These are phyloP conservation scores for Mucor plumbeus DNA, from an alignment of 371 early-diverging fungal species.

Conservation along the genomic window DNA sequence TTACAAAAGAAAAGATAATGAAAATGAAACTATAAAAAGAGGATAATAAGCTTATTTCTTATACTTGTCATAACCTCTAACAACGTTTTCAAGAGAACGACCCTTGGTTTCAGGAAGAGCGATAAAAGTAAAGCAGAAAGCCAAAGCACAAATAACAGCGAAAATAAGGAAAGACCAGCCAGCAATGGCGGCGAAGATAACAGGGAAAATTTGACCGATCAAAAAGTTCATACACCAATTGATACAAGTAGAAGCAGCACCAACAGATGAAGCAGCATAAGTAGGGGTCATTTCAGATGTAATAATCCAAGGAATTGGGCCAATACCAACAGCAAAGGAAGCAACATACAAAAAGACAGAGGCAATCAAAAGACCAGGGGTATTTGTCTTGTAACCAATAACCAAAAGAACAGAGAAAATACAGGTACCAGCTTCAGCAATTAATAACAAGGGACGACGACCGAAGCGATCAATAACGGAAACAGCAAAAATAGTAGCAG, in stretches of 20 bases:
- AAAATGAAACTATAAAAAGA: not conserved
- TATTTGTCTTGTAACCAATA: constrained; percentile 49
- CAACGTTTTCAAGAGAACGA: constrained; percentile 63
- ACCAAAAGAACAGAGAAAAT: constrained; percentile 63
- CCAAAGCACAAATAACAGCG: constrained; percentile 26
- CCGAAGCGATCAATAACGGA: constrained; percentile 44
- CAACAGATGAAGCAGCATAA: constrained; percentile 58
- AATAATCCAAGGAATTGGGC: constrained; percentile 81
- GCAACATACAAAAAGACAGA: constrained; percentile 76
- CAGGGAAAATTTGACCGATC: constrained; percentile 64
- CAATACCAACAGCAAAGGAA: constrained; percentile 83
- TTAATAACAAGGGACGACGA: constrained; percentile 60
- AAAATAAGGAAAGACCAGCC: constrained; percentile 74
- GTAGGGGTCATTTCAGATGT: constrained; percentile 73
- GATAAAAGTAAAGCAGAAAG: constrained; percentile 35
- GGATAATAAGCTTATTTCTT: not conserved
- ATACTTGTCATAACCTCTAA: constrained; percentile 13
- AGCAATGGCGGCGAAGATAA: constrained; percentile 60
- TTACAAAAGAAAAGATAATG: not conserved
- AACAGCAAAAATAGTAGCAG: constrained; percentile 57
- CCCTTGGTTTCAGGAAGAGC: constrained; percentile 83
- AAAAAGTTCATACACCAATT: constrained; percentile 65
- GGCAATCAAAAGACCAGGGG: constrained; percentile 60
- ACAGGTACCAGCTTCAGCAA: constrained; percentile 62
- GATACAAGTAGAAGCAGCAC: constrained; percentile 54